Evolutionary conservation across 441 rosid species (phyloP).

Genomic region (Melastoma candidum): DNA sequence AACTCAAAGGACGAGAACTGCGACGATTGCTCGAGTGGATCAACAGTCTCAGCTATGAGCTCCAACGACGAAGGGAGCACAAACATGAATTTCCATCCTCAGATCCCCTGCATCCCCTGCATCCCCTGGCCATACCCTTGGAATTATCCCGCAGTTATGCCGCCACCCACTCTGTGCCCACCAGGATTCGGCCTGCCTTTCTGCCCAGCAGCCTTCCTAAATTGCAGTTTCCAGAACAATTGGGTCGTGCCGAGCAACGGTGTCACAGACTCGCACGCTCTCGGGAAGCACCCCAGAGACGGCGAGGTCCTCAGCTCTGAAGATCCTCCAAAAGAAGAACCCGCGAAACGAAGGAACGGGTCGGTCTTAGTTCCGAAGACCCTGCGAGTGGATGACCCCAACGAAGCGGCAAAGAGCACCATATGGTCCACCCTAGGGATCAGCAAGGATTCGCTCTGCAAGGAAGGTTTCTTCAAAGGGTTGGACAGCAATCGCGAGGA

Average conservation of each 20-base stretch:
- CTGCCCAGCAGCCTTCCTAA: slow-evolving; percentile 54
- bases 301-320: slow-evolving; percentile 24
- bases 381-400: slow-evolving; percentile 66
- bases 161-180: slow-evolving; percentile 26
- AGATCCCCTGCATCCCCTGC: slow-evolving; percentile 41
- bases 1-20: slow-evolving; percentile 30
- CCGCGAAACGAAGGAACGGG: slow-evolving; percentile 27
- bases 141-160: slow-evolving; percentile 32
- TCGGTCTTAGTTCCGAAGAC: slow-evolving; percentile 57
- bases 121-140: slow-evolving; percentile 85
- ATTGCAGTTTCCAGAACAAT: slow-evolving; percentile 24
- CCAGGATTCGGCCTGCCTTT: slow-evolving; percentile 32
- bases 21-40: slow-evolving; percentile 59
- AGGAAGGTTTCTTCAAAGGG: slow-evolving; percentile 49
- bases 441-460: slow-evolving; percentile 43
- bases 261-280: slow-evolving; percentile 22
- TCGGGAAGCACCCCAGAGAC: slow-evolving; percentile 73
- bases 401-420: slow-evolving; percentile 86
- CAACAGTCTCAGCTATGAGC: slow-evolving; percentile 31
- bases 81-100: no score
- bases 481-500: slow-evolving; percentile 41
- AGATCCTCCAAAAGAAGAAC: slow-evolving; percentile 20
- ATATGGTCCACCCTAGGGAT: slow-evolving; percentile 91
- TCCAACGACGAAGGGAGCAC: no score
- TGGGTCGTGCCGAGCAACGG: slow-evolving; percentile 38